Conservation (phyloP, 2,329 filamentous ascomycete species). For the Orbilia quercus region DNA sequence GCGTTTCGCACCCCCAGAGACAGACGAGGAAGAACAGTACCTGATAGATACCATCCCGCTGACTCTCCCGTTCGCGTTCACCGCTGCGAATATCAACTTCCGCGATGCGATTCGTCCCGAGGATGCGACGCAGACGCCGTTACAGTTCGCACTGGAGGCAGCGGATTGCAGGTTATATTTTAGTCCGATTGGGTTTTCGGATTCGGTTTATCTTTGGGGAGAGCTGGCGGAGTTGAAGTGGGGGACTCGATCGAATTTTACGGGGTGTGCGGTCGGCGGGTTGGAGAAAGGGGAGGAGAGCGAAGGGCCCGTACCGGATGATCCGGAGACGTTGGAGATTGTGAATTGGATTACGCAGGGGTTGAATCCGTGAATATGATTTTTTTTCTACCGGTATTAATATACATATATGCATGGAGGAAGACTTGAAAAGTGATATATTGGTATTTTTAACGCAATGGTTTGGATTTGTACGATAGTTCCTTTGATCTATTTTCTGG, state of each 20-base stretch:
- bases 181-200: slow-evolving; percentile 22
- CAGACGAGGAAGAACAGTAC: slow-evolving; percentile 18
- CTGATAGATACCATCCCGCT: slow-evolving; percentile 27
- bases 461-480: slow-evolving; percentile 12
- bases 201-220: slow-evolving; percentile 41
- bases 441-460: too few relatives aligned
- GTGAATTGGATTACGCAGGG: slow-evolving; percentile 37
- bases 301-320: slow-evolving; percentile 29
- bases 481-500: neutral
- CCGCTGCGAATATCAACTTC: slow-evolving; percentile 40
- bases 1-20: slow-evolving; percentile 12
- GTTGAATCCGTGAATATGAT: neutral
- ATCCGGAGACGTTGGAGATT: slow-evolving; percentile 35
- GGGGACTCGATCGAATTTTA: slow-evolving; percentile 36
- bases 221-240: slow-evolving; percentile 46
- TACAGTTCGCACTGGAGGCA: slow-evolving; percentile 67
- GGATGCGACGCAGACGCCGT: slow-evolving; percentile 61
- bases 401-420: neutral
- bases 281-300: slow-evolving; percentile 41
- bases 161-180: slow-evolving; percentile 68
- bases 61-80: slow-evolving; percentile 25
- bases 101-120: slow-evolving; percentile 43
- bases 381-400: too few relatives aligned
- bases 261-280: slow-evolving; percentile 40
- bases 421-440: too few relatives aligned